Base-by-base conservation (phyloP, 768 basidiomycete genomes). In the Xanthoconium purpureum region DNA sequence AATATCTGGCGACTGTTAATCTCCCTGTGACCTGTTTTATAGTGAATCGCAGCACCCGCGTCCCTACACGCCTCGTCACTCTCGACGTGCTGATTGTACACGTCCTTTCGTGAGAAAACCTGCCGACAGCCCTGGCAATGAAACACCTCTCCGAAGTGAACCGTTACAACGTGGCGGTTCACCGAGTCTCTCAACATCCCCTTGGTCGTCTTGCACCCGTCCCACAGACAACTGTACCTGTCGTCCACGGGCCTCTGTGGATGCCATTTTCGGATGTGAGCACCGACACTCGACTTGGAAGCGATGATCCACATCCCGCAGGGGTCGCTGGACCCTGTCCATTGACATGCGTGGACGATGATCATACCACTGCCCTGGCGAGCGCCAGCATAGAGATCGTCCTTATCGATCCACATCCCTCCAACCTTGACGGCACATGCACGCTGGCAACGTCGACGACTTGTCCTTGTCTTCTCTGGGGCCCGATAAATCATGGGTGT, bases 241-340 rank as follows among this genome's bases (percentile, higher is more conserved):
- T 33, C 24, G 44, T 6, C 24, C 2, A 33, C 11, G 5, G 13
- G 45, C 12, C 3, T 39, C 6, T 46, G 29, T 3, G 0, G 17
- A 24, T 61, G 57, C 60, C 60, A 61, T 24, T 37, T 55, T 6
- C 57, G 53, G 6, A 61, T 36, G 24, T 59, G 60, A 13, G 46
- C n/a, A 3, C 54, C 60, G 11, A 61, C 29, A 3, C 13, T 2
- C 17, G 47, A 10, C 29, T 48, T 55, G 42, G 54, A 47, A 10
- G 54, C 54, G 3, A 50, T 33, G 14, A 61, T 53, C 60, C 58
- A 61, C 54, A 60, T 56, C 4, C 51, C 54, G 13, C 58, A 61
- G 0, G 58, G 51, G 29, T 30, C 15, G n/a, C 47, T 30, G 4
- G 28, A 24, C 24, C 24, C 24, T 24, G 24, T 43, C 60, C 60